Base-by-base conservation (phyloP, 345 rosid genomes). In the Ricinus communis region DNA sequence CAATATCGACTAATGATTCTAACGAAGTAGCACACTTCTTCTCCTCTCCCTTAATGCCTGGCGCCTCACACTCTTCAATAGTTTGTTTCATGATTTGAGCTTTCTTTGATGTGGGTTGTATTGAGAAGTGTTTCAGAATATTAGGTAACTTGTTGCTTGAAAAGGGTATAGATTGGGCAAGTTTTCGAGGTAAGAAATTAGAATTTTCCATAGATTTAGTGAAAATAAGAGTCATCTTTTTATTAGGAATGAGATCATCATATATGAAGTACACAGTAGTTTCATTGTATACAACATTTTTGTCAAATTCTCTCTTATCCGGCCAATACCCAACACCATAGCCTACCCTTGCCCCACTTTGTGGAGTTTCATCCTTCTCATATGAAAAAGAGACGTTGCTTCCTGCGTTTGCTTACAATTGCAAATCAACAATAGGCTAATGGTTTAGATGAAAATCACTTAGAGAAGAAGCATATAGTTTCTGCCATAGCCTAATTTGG, bases 11-110 rank as follows among this genome's bases (percentile, higher is more conserved):
- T 66, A 74, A 21, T 0, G 78, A 68, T 41, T 74, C 78, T 5
- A 74, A 46, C 12, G 78, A 74, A 11, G 73, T 68, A 0, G 73
- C 69, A 62, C 73, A 74, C 13, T 50, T 30, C 40, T 74, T 74
- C 28, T 51, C 69, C 33, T 74, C 68, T 58, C 78, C 78, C 40
- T 9, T 40, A 8, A 74, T 68, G 14, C 50, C 18, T 15, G 75
- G 69, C 6, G 25, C 33, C 7, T 72, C 75, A 5, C 75, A 72
- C 16, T 52, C 38, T 24, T 56, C 24, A 8, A 56, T 41, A 14
- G 54, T 55, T 10, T 14, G 19, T 8, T 19, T 54, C 13, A 72
- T 41, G n/a, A 27, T n/a, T 40, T 41, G 31, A 14, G 69, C 68
- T 63, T 63, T 69, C 27, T 27, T 30, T 5, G 75, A 62, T 0